A percentile compares a stretch with the other conserved stretches of the same genome.
Evolutionary conservation across 2,329 filamentous ascomycete species (phyloP).

Genomic region (Fonsecaea nubica): DNA sequence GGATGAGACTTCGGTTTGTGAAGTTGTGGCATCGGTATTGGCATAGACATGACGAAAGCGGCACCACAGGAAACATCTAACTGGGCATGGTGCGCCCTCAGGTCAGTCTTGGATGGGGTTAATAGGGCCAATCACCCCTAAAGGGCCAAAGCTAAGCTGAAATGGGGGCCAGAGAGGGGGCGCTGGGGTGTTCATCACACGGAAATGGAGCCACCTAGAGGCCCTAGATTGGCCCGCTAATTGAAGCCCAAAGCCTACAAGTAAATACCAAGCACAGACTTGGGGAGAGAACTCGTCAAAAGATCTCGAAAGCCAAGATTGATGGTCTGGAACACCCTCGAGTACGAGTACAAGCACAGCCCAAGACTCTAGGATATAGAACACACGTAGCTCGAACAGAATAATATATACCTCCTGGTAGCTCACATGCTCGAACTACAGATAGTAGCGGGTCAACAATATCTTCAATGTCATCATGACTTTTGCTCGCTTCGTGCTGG

Average conservation of each 20-base stretch:
- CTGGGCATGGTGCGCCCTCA: constrained; percentile 23
- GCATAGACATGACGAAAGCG: constrained; percentile 30
- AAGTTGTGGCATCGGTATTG: constrained; percentile 11
- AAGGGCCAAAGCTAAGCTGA: constrained; percentile 1
- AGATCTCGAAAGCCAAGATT: constrained; percentile 6
- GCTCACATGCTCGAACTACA: too few species aligned
- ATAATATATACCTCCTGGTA: background rate
- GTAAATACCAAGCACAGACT: background rate
- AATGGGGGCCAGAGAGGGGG: background rate
- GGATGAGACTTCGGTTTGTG: constrained; percentile 14
- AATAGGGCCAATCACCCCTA: constrained; percentile 3
- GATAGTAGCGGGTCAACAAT: background rate
- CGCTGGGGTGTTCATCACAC: background rate
- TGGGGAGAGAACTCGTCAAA: background rate
- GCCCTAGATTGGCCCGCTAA: background rate
- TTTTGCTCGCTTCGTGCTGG: background rate
- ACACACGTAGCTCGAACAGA: background rate
- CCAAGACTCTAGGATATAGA: background rate
- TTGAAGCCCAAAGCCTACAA: background rate
- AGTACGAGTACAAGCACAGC: background rate
- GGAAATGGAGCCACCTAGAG: background rate
- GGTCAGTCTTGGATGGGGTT: constrained; percentile 2
- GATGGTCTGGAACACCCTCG: background rate
- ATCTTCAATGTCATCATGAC: background rate
- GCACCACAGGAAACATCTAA: constrained; percentile 15